These are phyloP conservation scores for Pseudogymnoascus sp. DNA, from an alignment of 2,329 filamentous ascomycete genomes.

Conservation along the genomic window DNA sequence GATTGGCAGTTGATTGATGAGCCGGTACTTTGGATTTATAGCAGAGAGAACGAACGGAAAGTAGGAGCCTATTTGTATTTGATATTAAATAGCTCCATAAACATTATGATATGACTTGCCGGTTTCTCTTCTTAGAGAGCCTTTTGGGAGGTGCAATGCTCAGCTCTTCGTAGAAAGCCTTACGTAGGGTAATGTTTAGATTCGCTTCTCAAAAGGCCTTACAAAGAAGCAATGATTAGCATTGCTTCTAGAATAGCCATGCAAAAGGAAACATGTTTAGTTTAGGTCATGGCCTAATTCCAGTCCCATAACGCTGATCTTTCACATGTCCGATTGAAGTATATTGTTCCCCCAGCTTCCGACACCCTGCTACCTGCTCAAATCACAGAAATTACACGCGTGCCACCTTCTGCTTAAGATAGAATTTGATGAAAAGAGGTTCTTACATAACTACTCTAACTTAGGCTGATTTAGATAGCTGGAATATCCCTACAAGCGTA, in stretches of 20 bases:
- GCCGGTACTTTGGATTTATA: background rate
- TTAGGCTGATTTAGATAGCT: background rate
- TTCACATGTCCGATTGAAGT: background rate
- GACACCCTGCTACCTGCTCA: background rate
- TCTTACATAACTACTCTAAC: background rate
- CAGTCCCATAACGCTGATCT: background rate
- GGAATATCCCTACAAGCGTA: too few relatives aligned
- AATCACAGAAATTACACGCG: background rate
- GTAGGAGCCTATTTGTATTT: background rate
- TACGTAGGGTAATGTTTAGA: background rate
- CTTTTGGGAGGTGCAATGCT: background rate
- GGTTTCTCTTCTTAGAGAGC: background rate
- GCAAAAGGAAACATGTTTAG: background rate
- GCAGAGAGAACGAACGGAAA: background rate
- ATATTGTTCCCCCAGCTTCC: background rate
- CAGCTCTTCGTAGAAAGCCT: background rate
- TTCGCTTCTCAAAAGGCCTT: background rate
- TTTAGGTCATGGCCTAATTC: background rate
- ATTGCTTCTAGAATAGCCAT: background rate
- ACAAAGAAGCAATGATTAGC: background rate
- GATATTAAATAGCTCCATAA: background rate
- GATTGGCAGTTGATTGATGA: background rate
- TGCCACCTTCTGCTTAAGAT: conserved; percentile 3
- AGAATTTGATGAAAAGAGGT: background rate
- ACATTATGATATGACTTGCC: too few relatives aligned